These are phyloP conservation scores for Xylariomycetidae sp. DNA, from an alignment of 2,329 filamentous ascomycete genomes.

Conservation along the genomic window DNA sequence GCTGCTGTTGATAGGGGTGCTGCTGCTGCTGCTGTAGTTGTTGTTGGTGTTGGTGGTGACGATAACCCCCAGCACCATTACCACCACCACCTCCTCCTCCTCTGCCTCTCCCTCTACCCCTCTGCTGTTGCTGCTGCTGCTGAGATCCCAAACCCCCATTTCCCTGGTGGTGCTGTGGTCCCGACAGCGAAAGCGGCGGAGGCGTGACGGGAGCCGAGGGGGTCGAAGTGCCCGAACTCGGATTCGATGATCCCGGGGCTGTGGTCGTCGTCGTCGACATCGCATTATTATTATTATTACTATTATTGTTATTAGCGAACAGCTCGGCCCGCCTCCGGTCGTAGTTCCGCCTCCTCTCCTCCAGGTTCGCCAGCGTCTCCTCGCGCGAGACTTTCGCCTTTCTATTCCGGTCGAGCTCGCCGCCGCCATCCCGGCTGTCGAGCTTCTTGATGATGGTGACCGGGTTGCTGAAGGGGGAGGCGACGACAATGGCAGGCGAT, in stretches of 20 bases:
- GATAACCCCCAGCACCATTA: conserved; percentile 29
- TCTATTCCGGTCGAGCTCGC: conserved; percentile 62
- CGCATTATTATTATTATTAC: neutral
- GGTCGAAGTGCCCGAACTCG: conserved; percentile 53
- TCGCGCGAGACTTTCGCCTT: conserved; percentile 64
- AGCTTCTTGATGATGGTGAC: conserved; percentile 42
- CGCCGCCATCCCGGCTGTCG: conserved; percentile 46
- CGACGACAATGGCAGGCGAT: conserved; percentile 64
- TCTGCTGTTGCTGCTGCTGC: no score
- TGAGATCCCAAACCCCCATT: no score
- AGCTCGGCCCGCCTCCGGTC: conserved; percentile 85
- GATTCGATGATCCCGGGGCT: conserved; percentile 28
- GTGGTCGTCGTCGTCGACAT: conserved; percentile 31
- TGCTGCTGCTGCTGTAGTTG: conserved; percentile 16
- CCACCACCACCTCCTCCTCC: conserved; percentile 39
- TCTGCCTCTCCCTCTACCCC: conserved; percentile 45
- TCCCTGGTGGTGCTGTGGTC: no score
- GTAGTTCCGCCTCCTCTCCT: conserved; percentile 87
- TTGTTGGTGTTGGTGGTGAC: conserved; percentile 15
- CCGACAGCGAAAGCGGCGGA: conserved; percentile 43
- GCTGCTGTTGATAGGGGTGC: no score
- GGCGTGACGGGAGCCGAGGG: conserved; percentile 56
- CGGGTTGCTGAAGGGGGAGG: conserved; percentile 69
- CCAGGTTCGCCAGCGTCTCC: conserved; percentile 74
- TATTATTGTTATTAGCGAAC: conserved; percentile 51